These are phyloP conservation scores for Sugiyamaella smithiae DNA, from an alignment of 805 yeast species.

Conservation along the genomic window DNA sequence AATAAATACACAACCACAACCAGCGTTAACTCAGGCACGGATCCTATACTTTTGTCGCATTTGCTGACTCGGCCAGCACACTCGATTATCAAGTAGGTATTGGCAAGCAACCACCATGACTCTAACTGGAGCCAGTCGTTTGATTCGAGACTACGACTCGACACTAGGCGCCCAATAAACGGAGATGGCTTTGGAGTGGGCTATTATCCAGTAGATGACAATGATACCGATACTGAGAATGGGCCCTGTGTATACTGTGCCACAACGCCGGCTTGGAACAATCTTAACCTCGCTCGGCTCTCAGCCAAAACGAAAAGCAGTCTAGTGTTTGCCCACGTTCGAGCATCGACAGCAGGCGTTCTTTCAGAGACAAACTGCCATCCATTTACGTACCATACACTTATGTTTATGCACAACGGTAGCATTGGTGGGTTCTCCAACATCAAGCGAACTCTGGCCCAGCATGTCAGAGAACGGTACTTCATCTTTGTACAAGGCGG, in stretches of 20 bases:
- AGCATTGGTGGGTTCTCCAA: slow-evolving; percentile 61
- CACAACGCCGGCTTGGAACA: slow-evolving; percentile 97
- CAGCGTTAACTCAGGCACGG: slow-evolving; percentile 46
- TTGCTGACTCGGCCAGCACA: slow-evolving; percentile 93
- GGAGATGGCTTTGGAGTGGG: slow-evolving; percentile 99
- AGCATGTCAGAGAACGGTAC: slow-evolving; percentile 74
- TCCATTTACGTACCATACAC: slow-evolving; percentile 82
- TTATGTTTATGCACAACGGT: slow-evolving; percentile 98
- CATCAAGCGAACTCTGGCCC: slow-evolving; percentile 70
- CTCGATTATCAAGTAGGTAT: slow-evolving; percentile 72
- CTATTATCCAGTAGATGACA: slow-evolving; percentile 61
- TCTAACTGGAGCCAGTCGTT: slow-evolving; percentile 61
- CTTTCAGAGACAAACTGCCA: slow-evolving; percentile 95
- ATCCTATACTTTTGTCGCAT: slow-evolving; percentile 81
- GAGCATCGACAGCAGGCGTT: slow-evolving; percentile 95
- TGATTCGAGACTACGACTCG: slow-evolving; percentile 83
- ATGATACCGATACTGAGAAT: slow-evolving; percentile 48
- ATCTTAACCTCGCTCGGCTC: slow-evolving; percentile 78
- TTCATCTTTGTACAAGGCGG: slow-evolving; percentile 84
- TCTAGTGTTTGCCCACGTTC: slow-evolving; percentile 88
- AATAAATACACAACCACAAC: no score
- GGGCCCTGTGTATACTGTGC: slow-evolving; percentile 94
- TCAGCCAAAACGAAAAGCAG: slow-evolving; percentile 84
- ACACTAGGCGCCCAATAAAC: slow-evolving; percentile 83
- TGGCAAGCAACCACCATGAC: neutral